These are phyloP conservation scores for Fraxinus floribunda DNA, from an alignment of 305 asterid genomes.

Conservation along the genomic window DNA sequence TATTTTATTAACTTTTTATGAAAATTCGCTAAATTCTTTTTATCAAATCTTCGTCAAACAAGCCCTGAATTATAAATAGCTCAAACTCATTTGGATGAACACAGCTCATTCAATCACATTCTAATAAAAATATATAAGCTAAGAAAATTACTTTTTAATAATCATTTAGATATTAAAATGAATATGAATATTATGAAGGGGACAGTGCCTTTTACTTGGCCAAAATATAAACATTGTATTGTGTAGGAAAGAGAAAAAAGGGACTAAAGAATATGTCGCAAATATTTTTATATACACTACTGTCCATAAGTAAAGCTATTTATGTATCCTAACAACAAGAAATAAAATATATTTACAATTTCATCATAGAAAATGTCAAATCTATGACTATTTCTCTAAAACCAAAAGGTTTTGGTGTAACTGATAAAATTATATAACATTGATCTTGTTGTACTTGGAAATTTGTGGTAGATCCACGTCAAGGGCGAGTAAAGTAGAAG, in stretches of 20 bases:
- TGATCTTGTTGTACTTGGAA: background rate
- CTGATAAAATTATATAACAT: background rate
- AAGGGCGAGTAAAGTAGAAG: background rate
- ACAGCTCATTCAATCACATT: background rate
- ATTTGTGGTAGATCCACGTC: background rate
- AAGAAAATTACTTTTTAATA: background rate
- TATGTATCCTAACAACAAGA: background rate
- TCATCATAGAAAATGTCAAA: slow-evolving; percentile 18
- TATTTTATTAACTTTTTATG: background rate
- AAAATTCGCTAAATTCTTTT: background rate
- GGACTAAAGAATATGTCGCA: slow-evolving; percentile 16
- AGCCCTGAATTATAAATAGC: background rate
- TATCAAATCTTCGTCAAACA: background rate
- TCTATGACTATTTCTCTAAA: slow-evolving; percentile 3
- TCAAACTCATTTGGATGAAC: background rate
- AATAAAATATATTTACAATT: background rate
- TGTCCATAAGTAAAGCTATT: slow-evolving; percentile 11
- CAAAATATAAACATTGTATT: background rate
- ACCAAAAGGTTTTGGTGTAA: background rate
- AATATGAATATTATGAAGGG: background rate
- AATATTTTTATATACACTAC: slow-evolving; percentile 9
- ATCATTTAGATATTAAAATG: background rate
- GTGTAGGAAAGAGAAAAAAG: background rate
- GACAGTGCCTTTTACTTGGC: background rate
- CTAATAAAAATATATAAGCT: background rate